These are phyloP conservation scores for Chamaenerion angustifolium DNA, from an alignment of 345 rosid species.

Conservation along the genomic window DNA sequence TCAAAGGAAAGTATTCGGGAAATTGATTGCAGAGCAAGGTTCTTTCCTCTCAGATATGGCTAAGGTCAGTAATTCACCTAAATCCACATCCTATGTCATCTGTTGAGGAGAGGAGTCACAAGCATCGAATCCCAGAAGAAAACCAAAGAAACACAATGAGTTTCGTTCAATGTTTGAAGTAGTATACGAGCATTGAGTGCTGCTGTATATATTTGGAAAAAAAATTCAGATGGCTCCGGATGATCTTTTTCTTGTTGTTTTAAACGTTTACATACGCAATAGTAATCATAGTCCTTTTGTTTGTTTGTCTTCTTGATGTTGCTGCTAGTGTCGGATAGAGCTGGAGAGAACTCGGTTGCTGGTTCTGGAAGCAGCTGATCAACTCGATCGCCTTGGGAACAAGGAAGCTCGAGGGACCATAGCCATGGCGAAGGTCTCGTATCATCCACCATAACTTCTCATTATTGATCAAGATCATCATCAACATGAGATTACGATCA, in stretches of 20 bases:
- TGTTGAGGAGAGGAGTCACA: too few species aligned
- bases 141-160: too few species aligned
- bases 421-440: slow-evolving; percentile 85
- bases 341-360: slow-evolving; percentile 69
- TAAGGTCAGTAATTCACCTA: slow-evolving; percentile 29
- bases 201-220: too few species aligned
- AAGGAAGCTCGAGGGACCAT: slow-evolving; percentile 64
- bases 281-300: neutral
- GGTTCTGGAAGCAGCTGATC: slow-evolving; percentile 86
- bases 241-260: too few species aligned
- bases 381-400: slow-evolving; percentile 87
- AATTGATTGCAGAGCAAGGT: slow-evolving; percentile 77
- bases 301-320: slow-evolving; percentile 2
- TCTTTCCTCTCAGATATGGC: slow-evolving; percentile 81
- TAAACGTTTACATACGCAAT: too few species aligned
- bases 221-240: too few species aligned
- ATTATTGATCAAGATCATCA: slow-evolving; percentile 4
- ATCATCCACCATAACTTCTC: neutral
- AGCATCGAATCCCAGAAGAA: too few species aligned
- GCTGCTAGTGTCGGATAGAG: slow-evolving; percentile 63
- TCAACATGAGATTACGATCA: too few species aligned
- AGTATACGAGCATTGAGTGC: too few species aligned
- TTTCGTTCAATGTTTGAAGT: too few species aligned
- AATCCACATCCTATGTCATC: neutral
- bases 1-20: slow-evolving; percentile 66